Conservation (phyloP, 305 asterid genomes). For the Fraxinus latifolia region DNA sequence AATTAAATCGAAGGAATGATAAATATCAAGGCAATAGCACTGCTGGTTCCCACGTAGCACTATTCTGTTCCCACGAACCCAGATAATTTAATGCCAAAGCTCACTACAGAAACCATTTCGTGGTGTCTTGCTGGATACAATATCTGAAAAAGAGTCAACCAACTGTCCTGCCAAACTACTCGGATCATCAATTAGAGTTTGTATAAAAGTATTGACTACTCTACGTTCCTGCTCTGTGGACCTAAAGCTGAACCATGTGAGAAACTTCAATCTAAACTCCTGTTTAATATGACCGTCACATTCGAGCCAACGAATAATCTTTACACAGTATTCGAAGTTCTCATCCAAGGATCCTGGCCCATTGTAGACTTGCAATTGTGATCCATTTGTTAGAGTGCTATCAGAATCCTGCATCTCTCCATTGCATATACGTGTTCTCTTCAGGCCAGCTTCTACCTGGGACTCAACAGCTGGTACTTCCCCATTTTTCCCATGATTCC, state of each 20-base stretch:
- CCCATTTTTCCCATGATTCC: constrained; percentile 42
- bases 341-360: constrained; percentile 65
- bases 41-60: background rate
- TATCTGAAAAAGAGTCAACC: constrained; percentile 82
- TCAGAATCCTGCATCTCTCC: constrained; percentile 74
- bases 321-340: constrained; percentile 80
- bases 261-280: constrained; percentile 78
- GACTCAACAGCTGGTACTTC: constrained; percentile 59
- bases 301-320: constrained; percentile 87
- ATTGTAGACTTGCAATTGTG: constrained; percentile 46
- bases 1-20: constrained; percentile 14
- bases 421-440: constrained; percentile 44
- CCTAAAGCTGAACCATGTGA: constrained; percentile 87
- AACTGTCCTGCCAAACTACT: constrained; percentile 85
- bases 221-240: constrained; percentile 86
- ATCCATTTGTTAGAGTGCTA: constrained; percentile 80
- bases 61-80: constrained; percentile 9
- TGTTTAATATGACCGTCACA: constrained; percentile 68
- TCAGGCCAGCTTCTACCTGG: constrained; percentile 45
- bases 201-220: constrained; percentile 83
- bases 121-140: constrained; percentile 66
- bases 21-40: constrained; percentile 13
- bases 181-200: constrained; percentile 79
- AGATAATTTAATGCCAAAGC: constrained; percentile 48
- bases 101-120: constrained; percentile 70